Base-by-base conservation (phyloP, 1,284 basidiomycete species). In the Meira nashicola region DNA sequence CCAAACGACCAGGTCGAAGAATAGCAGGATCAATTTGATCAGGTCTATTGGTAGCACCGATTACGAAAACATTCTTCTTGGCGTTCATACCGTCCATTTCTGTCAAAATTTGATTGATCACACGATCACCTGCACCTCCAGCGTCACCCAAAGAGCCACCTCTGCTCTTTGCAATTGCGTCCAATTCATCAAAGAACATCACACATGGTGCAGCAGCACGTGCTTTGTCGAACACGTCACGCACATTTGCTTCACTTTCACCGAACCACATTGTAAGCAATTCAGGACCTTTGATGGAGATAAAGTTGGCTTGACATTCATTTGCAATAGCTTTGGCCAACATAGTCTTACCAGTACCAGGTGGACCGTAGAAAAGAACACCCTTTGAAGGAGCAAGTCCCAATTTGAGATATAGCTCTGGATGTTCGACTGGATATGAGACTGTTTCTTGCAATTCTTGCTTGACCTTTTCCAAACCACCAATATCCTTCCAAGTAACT, bases 391-490 rank as follows among this genome's bases (percentile, higher is more conserved):
- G 94, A 41, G 92, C 92, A 90, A 98, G 95, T 68, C 95, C 95
- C 76, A 98, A 98, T 83, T 98, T 98, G 87, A 97, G 85, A 90
- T 98, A 98, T 83, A 97, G 97, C 80, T 98, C 95, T 65, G 95
- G 95, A 79, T 98, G 95, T 82, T 98, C 95, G 80, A 98, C 94
- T 57, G 95, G 95, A 83, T 97, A 98, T 77, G 96, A 93, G 0
- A 99, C 94, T 10, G 95, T 98, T 83, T 98, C 95, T 80, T 98
- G 95, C 50, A 99, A 84, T 82, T 99, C 94, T 81, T 87, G 87
- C 84, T 98, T 98, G 88, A 98, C 94, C 82, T 97, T 97, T 65
- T 95, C 94, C 81, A 99, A 86, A 82, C 95, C 94, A 86, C 94
- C 94, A 78, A 99, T 88, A 75, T 99, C 94, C 84, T 92, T 88